These are phyloP conservation scores for Solanum chiquidenum DNA, from an alignment of 257 asterid genomes.

Conservation along the genomic window DNA sequence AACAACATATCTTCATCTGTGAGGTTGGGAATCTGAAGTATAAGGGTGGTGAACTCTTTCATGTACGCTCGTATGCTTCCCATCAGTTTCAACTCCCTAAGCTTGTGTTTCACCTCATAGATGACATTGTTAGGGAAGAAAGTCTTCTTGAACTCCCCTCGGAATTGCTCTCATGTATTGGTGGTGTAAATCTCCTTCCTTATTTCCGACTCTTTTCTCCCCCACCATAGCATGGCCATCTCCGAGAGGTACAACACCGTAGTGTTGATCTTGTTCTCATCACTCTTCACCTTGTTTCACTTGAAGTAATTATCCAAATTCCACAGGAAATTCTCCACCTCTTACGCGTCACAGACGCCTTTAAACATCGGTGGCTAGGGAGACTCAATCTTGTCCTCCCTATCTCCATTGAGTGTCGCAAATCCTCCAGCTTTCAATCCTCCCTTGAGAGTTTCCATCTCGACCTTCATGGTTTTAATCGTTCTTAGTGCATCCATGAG, in stretches of 20 bases:
- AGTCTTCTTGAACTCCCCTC: no score
- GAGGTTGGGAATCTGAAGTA: no score
- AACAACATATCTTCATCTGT: no score
- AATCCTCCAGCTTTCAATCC: not conserved
- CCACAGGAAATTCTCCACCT: no score
- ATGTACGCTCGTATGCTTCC: no score
- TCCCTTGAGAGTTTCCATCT: not conserved
- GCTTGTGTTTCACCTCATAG: no score
- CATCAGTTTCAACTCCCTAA: no score
- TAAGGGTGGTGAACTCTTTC: no score
- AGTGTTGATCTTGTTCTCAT: not conserved
- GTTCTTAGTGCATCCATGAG: not conserved
- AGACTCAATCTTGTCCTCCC: not conserved
- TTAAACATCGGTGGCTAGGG: not conserved
- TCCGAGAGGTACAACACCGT: not conserved
- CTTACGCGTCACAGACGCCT: not conserved
- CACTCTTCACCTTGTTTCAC: not conserved
- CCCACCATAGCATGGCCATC: not conserved
- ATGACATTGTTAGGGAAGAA: no score
- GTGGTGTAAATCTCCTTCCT: not conserved
- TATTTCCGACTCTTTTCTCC: not conserved
- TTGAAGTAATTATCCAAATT: not conserved
- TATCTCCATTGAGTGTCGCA: not conserved
- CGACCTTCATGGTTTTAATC: not conserved
- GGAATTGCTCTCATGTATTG: not conserved